phyloP scores from a whole-genome alignment of 2,329 filamentous ascomycete genomes.

The Alternaria brassicae region DNA sequence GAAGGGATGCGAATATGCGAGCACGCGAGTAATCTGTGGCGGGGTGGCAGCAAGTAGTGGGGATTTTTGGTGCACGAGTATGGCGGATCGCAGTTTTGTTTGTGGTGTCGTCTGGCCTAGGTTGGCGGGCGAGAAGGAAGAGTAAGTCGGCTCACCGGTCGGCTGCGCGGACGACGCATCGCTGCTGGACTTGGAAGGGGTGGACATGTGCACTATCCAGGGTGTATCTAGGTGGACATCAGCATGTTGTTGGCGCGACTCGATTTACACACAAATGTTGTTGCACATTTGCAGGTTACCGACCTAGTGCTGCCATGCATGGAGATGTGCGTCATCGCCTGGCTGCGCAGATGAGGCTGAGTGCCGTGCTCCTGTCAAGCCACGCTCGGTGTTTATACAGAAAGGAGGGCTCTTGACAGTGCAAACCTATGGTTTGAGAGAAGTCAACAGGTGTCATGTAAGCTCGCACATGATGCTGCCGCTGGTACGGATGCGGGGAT shows the following conservation, averaged over 20 bases:
- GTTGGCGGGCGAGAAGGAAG: constrained; percentile 86
- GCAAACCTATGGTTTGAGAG: background rate
- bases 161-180: constrained; percentile 49
- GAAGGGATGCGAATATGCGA: constrained; percentile 96
- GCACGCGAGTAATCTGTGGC: constrained; percentile 88
- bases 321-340: constrained; percentile 47
- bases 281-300: constrained; percentile 31
- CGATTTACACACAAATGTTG: constrained; percentile 8
- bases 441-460: constrained; percentile 8
- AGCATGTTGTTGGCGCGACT: constrained; percentile 34
- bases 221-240: constrained; percentile 47
- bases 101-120: constrained; percentile 72
- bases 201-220: constrained; percentile 54
- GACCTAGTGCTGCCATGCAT: constrained; percentile 55
- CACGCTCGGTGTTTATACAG: constrained; percentile 12
- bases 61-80: constrained; percentile 96
- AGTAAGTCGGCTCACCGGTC: constrained; percentile 72
- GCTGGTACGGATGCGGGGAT: constrained; percentile 23
- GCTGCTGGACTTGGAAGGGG: constrained; percentile 45
- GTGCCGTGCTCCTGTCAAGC: constrained; percentile 25
- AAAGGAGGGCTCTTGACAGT: background rate
- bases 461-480: constrained; percentile 24
- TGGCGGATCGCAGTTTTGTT: constrained; percentile 82
- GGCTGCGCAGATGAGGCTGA: constrained; percentile 33
- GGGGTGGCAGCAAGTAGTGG: constrained; percentile 91